phyloP scores from a whole-genome alignment of 1,284 basidiomycete genomes.

The Marasmius oreades region DNA sequence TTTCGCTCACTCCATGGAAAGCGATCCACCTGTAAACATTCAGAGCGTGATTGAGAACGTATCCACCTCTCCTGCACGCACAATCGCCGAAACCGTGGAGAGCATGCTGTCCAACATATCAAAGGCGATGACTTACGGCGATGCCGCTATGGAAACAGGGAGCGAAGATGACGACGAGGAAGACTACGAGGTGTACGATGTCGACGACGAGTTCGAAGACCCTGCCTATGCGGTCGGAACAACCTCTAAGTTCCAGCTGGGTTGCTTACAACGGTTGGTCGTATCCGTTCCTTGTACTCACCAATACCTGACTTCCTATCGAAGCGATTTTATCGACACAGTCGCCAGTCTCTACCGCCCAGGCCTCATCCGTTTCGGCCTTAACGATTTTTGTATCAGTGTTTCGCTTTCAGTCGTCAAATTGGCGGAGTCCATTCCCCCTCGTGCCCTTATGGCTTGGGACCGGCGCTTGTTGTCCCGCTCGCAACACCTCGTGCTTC shows the following conservation, averaged over 20 bases:
- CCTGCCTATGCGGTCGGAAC: neutral
- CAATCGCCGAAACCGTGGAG: conserved; percentile 41
- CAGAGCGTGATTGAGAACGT: conserved; percentile 40
- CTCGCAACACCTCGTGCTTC: conserved; percentile 50
- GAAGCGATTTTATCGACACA: conserved; percentile 54
- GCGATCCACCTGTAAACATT: conserved; percentile 33
- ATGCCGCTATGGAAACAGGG: conserved; percentile 16
- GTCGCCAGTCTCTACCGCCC: conserved; percentile 51
- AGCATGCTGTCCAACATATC: conserved; percentile 30
- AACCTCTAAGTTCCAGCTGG: neutral
- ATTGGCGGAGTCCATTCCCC: conserved; percentile 44
- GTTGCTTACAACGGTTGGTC: conserved; percentile 23
- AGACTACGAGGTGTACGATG: conserved; percentile 28
- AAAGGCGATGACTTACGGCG: conserved; percentile 17
- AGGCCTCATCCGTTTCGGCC: conserved; percentile 44
- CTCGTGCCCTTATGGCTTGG: conserved; percentile 60
- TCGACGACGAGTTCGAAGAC: conserved; percentile 28
- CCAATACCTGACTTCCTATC: neutral
- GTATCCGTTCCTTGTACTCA: neutral
- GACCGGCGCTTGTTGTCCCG: conserved; percentile 52
- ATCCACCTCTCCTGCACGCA: conserved; percentile 34
- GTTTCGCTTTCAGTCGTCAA: conserved; percentile 49
- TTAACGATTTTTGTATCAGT: conserved; percentile 47
- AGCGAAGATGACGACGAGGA: conserved; percentile 34
- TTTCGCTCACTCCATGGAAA: conserved; percentile 48